Base-by-base conservation (phyloP, 495 filamentous ascomycete genomes). In the Ramalina peruviana region DNA sequence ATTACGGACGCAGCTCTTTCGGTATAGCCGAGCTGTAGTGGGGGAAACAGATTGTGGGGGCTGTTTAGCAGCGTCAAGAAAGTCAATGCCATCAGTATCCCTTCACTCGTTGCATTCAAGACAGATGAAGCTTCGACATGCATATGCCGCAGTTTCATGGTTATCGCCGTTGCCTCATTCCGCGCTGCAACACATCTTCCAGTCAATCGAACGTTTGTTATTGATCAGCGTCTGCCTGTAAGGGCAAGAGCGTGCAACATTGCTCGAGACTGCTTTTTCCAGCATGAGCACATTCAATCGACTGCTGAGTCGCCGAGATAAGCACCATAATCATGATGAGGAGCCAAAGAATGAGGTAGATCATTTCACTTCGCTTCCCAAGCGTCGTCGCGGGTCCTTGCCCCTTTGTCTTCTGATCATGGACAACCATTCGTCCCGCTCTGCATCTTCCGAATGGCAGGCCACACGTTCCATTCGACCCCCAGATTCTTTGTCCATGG, bases 291-390 rank as follows among this genome's bases (percentile, higher is more conserved):
- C 75, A 9, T 73, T 85, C 53, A 73, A 80, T 53, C 67, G 77
- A 54, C 82, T 92, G 57, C 77, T 88, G 45, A 87, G 81, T 46
- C 75, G 81, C 54, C 76, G 85, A 40, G 85, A 89, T 40, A 87
- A 83, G 63, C 66, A 67, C 54, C 68, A 66, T 23, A 64, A 67
- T 52, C 66, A 73, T 59, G 59, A 56, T 59, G 59, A 56, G 46
- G 74, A 72, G 51, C 69, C 68, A 50, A 61, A 60, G 33, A 70
- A 71, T 57, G 77, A 76, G 59, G 78, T 75, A 58, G 45, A 61
- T 53, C 36, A 44, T 46, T 50, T 50, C 50, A 48, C 43, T 46
- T 38, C 30, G 23, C 39, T 41, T 5, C 25, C n/a, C 40, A 33
- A 13, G 39, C 36, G 40, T 39, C 36, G 40, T 39, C 23, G 27